A percentile compares a stretch with the other conserved stretches of the same genome.
Evolutionary conservation across 345 rosid genomes (phyloP).

Genomic region (Citrus hindsii): DNA sequence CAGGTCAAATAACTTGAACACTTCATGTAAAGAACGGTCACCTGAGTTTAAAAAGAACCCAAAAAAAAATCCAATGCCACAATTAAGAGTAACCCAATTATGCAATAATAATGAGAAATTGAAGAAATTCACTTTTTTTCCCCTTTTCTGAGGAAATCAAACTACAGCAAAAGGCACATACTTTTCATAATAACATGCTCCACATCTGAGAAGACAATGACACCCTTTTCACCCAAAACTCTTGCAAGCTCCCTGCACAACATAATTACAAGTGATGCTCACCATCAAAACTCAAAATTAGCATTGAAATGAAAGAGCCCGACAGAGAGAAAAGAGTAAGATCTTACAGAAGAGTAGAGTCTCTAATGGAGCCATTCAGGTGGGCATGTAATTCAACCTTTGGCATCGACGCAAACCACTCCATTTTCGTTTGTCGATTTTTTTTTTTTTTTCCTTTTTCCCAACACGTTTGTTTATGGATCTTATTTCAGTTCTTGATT

Average conservation of each 20-base stretch:
- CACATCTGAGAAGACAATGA: slow-evolving; percentile 62
- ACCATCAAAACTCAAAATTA: neutral
- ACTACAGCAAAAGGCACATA: slow-evolving; percentile 22
- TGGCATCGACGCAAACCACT: slow-evolving; percentile 66
- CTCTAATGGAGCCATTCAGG: slow-evolving; percentile 92
- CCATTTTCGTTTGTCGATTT: slow-evolving; percentile 26
- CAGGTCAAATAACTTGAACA: slow-evolving; percentile 85
- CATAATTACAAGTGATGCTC: neutral
- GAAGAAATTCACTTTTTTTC: neutral
- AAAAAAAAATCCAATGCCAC: neutral
- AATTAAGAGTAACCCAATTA: neutral
- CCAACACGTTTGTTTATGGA: too few species aligned
- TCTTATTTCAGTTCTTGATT: too few species aligned
- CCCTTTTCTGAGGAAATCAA: neutral
- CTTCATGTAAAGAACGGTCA: slow-evolving; percentile 72
- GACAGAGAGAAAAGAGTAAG: neutral
- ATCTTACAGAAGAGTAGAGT: slow-evolving; percentile 79
- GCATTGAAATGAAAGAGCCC: neutral
- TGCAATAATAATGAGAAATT: neutral
- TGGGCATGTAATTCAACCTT: slow-evolving; percentile 98
- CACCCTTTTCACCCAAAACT: slow-evolving; percentile 69
- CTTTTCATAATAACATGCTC: slow-evolving; percentile 78
- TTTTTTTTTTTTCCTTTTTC: too few species aligned
- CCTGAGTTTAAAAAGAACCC: slow-evolving; percentile 26
- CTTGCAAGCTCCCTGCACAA: slow-evolving; percentile 81